Evolutionary conservation across 1,284 basidiomycete genomes (phyloP).

Genomic region (Gomphus bonarii): DNA sequence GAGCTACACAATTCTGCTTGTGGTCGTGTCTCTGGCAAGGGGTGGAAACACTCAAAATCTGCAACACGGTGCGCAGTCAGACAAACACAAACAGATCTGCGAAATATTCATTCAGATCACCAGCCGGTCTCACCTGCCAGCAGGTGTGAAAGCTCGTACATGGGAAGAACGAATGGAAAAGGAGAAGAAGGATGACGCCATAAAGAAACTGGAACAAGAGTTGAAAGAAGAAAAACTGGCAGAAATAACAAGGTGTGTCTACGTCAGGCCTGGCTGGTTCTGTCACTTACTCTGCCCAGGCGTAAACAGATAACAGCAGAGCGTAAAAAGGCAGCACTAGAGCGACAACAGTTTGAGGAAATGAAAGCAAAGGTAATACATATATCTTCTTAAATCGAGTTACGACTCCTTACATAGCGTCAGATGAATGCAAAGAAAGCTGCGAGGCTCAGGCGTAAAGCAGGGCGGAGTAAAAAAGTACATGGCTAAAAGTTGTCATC

Average conservation of each 20-base stretch:
- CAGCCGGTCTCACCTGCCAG: slow-evolving; percentile 60
- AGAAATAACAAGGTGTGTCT: slow-evolving; percentile 46
- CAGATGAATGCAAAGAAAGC: slow-evolving; percentile 75
- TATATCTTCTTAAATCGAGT: slow-evolving; percentile 1
- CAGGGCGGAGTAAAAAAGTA: slow-evolving; percentile 68
- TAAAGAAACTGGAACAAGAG: slow-evolving; percentile 62
- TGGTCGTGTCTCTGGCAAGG: slow-evolving; percentile 55
- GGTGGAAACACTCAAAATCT: slow-evolving; percentile 55
- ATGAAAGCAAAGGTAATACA: slow-evolving; percentile 56
- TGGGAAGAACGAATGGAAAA: slow-evolving; percentile 64
- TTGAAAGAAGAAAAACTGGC: slow-evolving; percentile 66
- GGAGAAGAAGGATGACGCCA: slow-evolving; percentile 49
- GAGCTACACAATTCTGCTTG: slow-evolving; percentile 28
- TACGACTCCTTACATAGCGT: slow-evolving; percentile 7
- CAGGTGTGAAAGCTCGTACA: slow-evolving; percentile 51
- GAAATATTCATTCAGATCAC: slow-evolving; percentile 1
- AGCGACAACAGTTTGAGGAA: slow-evolving; percentile 58
- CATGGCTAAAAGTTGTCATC: slow-evolving; percentile 37
- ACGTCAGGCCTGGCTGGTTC: neutral
- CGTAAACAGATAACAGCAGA: slow-evolving; percentile 56
- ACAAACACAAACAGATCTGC: neutral
- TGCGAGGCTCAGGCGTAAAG: slow-evolving; percentile 55
- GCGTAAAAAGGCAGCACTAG: slow-evolving; percentile 60
- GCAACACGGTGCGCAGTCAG: slow-evolving; percentile 46
- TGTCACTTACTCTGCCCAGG: slow-evolving; percentile 25